A percentile compares a stretch with the other conserved stretches of the same genome.
These are phyloP conservation scores for Graphilbum ipis-grandicollis DNA, from an alignment of 2,329 filamentous ascomycete species.

Conservation along the genomic window DNA sequence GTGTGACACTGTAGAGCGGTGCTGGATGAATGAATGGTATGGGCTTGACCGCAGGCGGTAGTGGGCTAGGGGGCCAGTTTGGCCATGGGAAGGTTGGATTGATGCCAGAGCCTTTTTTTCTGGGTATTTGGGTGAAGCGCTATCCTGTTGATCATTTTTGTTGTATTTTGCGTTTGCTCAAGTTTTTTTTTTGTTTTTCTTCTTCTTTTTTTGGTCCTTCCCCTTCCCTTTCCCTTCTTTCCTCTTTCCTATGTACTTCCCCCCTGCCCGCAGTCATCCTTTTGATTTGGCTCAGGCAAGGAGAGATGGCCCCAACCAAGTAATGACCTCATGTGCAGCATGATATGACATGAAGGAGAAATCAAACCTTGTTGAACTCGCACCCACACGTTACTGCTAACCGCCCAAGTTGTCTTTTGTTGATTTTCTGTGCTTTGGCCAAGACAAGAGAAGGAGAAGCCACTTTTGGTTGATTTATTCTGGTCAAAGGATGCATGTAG, in stretches of 20 bases:
- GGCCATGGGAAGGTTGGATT: too few species aligned
- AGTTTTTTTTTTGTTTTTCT: conserved; percentile 1
- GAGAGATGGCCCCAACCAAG: conserved; percentile 1
- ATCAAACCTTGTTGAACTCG: too few species aligned
- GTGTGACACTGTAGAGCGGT: conserved; percentile 51
- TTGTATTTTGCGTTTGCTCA: too few species aligned
- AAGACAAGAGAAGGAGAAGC: too few species aligned
- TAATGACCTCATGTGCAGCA: conserved; percentile 10
- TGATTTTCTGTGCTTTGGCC: too few species aligned
- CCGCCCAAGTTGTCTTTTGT: too few species aligned
- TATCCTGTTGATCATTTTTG: not conserved
- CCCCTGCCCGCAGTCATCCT: not conserved
- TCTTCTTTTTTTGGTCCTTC: not conserved
- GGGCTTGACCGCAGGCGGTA: not conserved
- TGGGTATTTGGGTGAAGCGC: too few species aligned
- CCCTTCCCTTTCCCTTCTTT: not conserved
- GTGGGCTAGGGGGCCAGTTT: too few species aligned
- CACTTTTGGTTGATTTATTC: too few species aligned
- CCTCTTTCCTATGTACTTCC: not conserved
- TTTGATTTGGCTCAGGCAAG: not conserved
- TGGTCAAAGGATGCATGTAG: too few species aligned
- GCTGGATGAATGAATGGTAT: not conserved
- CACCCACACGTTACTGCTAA: too few species aligned
- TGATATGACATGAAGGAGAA: conserved; percentile 9
- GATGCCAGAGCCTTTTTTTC: too few species aligned